Percentiles rank a stretch among this genome's conserved stretches.
phyloP scores from a whole-genome alignment of 169 alveolate species.

The Eimeria praecox region DNA sequence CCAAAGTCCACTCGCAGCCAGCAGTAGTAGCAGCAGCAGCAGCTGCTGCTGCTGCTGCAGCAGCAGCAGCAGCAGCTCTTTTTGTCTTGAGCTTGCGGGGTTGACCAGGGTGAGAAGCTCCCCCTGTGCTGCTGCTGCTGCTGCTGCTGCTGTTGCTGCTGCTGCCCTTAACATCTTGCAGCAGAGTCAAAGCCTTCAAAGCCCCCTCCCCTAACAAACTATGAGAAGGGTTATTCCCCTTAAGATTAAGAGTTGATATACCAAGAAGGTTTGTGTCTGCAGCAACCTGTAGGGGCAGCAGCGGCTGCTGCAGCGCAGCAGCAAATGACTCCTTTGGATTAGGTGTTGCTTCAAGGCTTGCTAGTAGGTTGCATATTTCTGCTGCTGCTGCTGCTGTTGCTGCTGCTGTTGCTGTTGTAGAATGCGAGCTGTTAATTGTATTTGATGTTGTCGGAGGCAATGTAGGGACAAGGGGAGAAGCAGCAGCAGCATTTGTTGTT shows the following conservation, averaged over 20 bases:
- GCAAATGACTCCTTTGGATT: not conserved
- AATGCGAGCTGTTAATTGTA: not conserved
- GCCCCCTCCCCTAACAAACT: not conserved
- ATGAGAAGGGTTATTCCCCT: not conserved
- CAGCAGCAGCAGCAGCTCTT: not conserved
- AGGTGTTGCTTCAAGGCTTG: not conserved
- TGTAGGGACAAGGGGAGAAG: not conserved
- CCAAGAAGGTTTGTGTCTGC: not conserved
- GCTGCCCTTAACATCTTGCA: constrained; percentile 15
- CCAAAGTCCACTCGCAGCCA: not conserved
- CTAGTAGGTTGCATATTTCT: not conserved
- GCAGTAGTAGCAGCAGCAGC: not conserved
- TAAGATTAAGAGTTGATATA: not conserved
- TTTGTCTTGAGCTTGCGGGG: constrained; percentile 47
- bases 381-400: constrained; percentile 70
- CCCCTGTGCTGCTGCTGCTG: constrained; percentile 24
- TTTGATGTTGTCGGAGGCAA: not conserved
- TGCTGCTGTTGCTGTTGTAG: too few species aligned
- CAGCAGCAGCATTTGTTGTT: not conserved
- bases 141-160: constrained; percentile 5
- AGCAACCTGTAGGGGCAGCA: not conserved
- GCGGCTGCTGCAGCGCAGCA: constrained; percentile 34
- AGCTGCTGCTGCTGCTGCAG: too few species aligned
- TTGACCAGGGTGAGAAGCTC: not conserved
- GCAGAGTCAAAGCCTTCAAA: not conserved